Conservation (phyloP, 164 flowering plant genomes). For the Liquidambar formosana region DNA sequence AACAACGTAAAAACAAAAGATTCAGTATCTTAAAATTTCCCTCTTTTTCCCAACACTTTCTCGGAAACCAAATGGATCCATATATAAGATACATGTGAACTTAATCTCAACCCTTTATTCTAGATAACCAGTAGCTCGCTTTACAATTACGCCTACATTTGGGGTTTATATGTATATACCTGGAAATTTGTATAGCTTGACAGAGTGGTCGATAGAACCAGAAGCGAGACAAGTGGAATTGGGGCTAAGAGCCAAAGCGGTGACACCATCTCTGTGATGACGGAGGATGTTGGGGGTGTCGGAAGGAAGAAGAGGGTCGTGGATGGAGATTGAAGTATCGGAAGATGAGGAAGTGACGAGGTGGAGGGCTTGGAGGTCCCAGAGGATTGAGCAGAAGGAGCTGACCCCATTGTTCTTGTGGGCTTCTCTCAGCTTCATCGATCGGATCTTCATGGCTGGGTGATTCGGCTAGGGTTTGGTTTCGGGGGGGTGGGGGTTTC, state of each 20-base stretch:
- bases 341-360: conserved; percentile 82
- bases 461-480: conserved; percentile 3
- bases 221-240: conserved; percentile 95
- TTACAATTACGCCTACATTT: too few relatives aligned
- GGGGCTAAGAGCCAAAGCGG: conserved; percentile 81
- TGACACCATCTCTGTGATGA: conserved; percentile 85
- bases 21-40: background rate
- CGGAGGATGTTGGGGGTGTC: conserved; percentile 50
- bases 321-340: conserved; percentile 60
- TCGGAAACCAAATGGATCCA: background rate
- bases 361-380: conserved; percentile 64
- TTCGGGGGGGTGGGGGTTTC: background rate
- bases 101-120: too few relatives aligned
- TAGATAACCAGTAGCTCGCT: too few relatives aligned
- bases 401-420: conserved; percentile 45
- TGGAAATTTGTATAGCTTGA: conserved; percentile 91
- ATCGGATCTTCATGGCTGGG: conserved; percentile 77
- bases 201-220: conserved; percentile 89
- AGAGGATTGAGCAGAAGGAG: conserved; percentile 69
- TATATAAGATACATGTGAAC: too few relatives aligned
- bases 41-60: background rate
- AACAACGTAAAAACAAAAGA: background rate
- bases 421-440: conserved; percentile 80
- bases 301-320: conserved; percentile 54
- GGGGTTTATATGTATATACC: conserved; percentile 41